Conservation (phyloP, 306 rosid species). For the Gynostemma pentaphyllum region DNA sequence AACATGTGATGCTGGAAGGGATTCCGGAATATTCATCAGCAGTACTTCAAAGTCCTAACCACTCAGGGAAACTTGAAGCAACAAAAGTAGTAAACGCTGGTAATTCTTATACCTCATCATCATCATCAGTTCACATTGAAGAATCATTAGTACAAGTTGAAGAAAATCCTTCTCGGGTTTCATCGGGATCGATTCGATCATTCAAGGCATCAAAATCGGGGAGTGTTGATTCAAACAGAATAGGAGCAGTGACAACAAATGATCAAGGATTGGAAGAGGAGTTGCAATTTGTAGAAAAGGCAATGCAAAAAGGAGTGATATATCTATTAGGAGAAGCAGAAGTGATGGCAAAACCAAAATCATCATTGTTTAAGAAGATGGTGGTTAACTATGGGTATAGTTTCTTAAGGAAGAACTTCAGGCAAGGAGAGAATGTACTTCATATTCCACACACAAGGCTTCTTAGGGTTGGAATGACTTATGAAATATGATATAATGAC, state of each 20-base stretch:
- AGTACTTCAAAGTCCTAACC: background rate
- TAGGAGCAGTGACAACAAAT: slow-evolving; percentile 8
- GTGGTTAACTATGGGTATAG: slow-evolving; percentile 45
- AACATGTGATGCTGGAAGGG: slow-evolving; percentile 21
- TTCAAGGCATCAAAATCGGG: background rate
- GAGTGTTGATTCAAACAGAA: slow-evolving; percentile 18
- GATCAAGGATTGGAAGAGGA: slow-evolving; percentile 41
- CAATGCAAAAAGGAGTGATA: slow-evolving; percentile 52
- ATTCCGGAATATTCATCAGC: background rate
- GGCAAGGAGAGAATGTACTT: slow-evolving; percentile 42
- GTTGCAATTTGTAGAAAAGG: slow-evolving; percentile 38
- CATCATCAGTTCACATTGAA: slow-evolving; percentile 7
- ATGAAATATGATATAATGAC: slow-evolving; percentile 30
- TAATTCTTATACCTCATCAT: background rate
- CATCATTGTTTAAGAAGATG: slow-evolving; percentile 53
- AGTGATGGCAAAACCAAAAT: slow-evolving; percentile 45
- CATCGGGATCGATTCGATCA: slow-evolving; percentile 11
- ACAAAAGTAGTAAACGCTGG: too few relatives aligned
- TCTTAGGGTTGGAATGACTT: slow-evolving; percentile 56
- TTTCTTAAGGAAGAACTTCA: slow-evolving; percentile 59
- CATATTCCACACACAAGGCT: slow-evolving; percentile 44
- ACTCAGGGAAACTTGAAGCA: background rate
- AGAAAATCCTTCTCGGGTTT: background rate
- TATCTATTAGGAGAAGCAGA: slow-evolving; percentile 63
- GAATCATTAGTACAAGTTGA: background rate